phyloP scores from a whole-genome alignment of 768 basidiomycete genomes.

The Auriscalpium microsporum region DNA sequence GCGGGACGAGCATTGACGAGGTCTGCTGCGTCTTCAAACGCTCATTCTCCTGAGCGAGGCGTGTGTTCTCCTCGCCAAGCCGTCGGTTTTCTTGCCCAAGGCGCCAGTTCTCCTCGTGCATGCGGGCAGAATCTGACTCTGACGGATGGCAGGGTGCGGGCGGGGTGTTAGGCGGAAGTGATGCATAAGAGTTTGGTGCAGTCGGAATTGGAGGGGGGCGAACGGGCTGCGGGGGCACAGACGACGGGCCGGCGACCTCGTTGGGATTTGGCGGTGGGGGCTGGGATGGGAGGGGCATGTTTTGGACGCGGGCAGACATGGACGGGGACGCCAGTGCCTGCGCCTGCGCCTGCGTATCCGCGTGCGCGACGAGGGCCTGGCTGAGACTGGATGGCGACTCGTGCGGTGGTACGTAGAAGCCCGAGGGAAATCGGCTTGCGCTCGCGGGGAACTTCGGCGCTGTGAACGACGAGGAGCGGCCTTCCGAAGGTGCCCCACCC shows the following conservation, averaged over 20 bases:
- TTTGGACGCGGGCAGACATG: not conserved
- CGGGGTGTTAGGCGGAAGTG: not conserved
- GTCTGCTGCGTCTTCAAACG: slow-evolving; percentile 5
- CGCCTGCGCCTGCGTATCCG: not conserved
- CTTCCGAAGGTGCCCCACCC: not conserved
- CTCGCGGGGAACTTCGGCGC: not conserved
- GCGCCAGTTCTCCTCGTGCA: slow-evolving; percentile 12
- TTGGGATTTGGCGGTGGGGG: not conserved
- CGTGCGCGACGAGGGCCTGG: not conserved
- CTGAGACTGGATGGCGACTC: not conserved
- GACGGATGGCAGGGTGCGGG: not conserved
- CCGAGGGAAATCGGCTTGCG: not conserved
- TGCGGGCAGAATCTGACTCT: slow-evolving; percentile 7
- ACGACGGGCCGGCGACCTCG: not conserved
- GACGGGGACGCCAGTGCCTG: not conserved
- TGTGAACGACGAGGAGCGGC: not conserved
- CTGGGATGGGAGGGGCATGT: not conserved
- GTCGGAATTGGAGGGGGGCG: too few species aligned
- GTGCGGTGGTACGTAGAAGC: not conserved
- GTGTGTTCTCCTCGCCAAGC: slow-evolving; percentile 11
- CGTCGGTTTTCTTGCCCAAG: slow-evolving; percentile 13
- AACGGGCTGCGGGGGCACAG: not conserved
- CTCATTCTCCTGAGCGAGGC: slow-evolving; percentile 11
- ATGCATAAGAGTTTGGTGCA: not conserved
- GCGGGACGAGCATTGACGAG: slow-evolving; percentile 1